phyloP scores from a whole-genome alignment of 176 grass and related monocot genomes.

The Zizania latifolia region DNA sequence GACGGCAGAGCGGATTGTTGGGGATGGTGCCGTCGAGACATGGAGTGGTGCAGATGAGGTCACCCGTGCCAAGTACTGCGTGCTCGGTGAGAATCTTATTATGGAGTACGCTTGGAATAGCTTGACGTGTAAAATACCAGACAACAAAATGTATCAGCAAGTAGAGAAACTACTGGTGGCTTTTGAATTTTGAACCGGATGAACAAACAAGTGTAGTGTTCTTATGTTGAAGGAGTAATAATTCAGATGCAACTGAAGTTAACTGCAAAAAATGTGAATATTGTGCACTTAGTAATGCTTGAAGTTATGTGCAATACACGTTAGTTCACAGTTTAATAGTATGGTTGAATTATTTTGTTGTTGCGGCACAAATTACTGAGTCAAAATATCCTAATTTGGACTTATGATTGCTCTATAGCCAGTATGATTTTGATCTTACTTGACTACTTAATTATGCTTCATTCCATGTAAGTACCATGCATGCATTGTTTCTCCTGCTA shows the following conservation, averaged over 20 bases:
- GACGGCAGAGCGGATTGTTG: slow-evolving; percentile 28
- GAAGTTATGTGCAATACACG: neutral
- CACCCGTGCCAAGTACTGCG: neutral
- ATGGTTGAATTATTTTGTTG: neutral
- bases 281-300: neutral
- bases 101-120: neutral
- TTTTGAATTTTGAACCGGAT: neutral
- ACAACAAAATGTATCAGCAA: too few species aligned
- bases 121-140: neutral
- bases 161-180: neutral
- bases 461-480: neutral
- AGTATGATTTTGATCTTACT: neutral
- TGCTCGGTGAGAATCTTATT: slow-evolving; percentile 32
- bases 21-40: slow-evolving; percentile 14
- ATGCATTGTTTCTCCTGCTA: neutral
- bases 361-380: neutral
- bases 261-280: neutral
- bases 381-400: neutral
- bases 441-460: neutral
- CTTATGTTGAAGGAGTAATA: neutral
- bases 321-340: neutral
- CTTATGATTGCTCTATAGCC: neutral
- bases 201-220: neutral
- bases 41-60: slow-evolving; percentile 11
- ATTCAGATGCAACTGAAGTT: neutral